Percentiles rank a stretch among this genome's conserved stretches.
phyloP scores from a whole-genome alignment of 2,329 filamentous ascomycete species.

The Tolypocladium amazonense region DNA sequence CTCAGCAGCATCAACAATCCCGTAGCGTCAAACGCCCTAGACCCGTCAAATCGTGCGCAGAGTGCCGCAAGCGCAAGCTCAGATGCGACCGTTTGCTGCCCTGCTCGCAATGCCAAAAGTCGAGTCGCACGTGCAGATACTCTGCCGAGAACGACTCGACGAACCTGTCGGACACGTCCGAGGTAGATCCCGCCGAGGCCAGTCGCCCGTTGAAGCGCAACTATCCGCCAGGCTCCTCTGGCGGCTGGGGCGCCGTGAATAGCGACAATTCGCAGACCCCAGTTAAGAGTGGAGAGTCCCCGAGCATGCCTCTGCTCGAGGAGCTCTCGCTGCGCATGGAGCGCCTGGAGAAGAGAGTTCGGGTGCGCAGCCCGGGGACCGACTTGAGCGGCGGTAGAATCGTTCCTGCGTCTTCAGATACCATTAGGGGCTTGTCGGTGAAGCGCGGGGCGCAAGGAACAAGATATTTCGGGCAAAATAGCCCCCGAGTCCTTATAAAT shows the following conservation, averaged over 20 bases:
- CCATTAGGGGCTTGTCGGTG: constrained; percentile 38
- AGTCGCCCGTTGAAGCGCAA: constrained; percentile 28
- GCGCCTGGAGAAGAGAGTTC: constrained; percentile 39
- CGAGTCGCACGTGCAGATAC: constrained; percentile 42
- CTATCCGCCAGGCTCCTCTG: constrained; percentile 16
- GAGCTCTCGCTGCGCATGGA: constrained; percentile 40
- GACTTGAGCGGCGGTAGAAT: constrained; percentile 21
- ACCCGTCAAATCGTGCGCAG: constrained; percentile 45
- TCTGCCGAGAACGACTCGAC: constrained; percentile 35
- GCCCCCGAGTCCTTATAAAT: constrained; percentile 41
- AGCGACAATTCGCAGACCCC: constrained; percentile 14
- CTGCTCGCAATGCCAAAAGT: constrained; percentile 48
- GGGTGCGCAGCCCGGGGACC: constrained; percentile 29
- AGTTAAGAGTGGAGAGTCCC: constrained; percentile 20
- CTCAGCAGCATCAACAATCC: constrained; percentile 19
- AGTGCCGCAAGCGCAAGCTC: constrained; percentile 47
- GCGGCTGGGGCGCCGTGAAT: constrained; percentile 9
- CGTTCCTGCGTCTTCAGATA: constrained; percentile 27
- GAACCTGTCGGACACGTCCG: constrained; percentile 39
- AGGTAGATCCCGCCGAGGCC: constrained; percentile 22
- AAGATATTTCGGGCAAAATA: constrained; percentile 42
- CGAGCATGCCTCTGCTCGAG: constrained; percentile 27
- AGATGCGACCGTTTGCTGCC: constrained; percentile 45
- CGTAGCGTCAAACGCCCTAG: constrained; percentile 42
- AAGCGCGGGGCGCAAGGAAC: constrained; percentile 36